Evolutionary conservation across 176 grass and related monocot genomes (phyloP), one percentile per base, ranked within the genome.

Genomic region (Pharus latifolius): DNA sequence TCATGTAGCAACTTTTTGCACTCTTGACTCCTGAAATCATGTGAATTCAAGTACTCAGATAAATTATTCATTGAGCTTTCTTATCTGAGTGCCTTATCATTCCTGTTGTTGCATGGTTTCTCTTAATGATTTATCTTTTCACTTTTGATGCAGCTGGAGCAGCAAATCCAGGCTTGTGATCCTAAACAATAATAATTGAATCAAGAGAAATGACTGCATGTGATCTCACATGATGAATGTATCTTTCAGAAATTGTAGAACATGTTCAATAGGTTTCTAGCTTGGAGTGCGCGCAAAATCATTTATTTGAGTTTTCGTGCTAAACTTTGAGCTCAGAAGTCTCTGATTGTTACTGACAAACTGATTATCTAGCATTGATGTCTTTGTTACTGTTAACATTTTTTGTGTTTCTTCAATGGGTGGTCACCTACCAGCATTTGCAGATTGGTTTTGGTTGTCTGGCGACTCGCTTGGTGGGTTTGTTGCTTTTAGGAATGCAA

Each of bases 101-200:
- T 40, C 8, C 7, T 58, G 28, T 10, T 48, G 16, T 49, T 44
- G 8, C 49, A 56, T 66, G 18, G 14, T 22, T 77, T 52, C 3
- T 75, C 32, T 49, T 60, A 22, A 49, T 23, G 20, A 30, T 61
- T 70, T 12, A 63, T 13, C 48, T n/a, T 45, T 17, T 49, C 8
- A 49, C 40, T 82, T 79, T 38, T 61, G 55, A 74, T 85, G 82
- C 81, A 96, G 84, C 88, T 91, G 49, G 92, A 91, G 82, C 78
- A 88, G 75, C 80, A 83, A 74, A 96, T 96, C 51, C 78, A 80
- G 54, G 82, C 74, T 32, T 84, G 70, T 50, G 74, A 75, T 33
- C 64, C 65, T 31, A 78, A 82, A 25, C 60, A 81, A 14, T 76
- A 86, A 79, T 72, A 61, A 76, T 56, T 76, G 56, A 66, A 56